Percentiles rank a stretch among this genome's conserved stretches.
Conservation (phyloP, 176 grass and related monocot genomes). For the Aegilops umbellulata region DNA sequence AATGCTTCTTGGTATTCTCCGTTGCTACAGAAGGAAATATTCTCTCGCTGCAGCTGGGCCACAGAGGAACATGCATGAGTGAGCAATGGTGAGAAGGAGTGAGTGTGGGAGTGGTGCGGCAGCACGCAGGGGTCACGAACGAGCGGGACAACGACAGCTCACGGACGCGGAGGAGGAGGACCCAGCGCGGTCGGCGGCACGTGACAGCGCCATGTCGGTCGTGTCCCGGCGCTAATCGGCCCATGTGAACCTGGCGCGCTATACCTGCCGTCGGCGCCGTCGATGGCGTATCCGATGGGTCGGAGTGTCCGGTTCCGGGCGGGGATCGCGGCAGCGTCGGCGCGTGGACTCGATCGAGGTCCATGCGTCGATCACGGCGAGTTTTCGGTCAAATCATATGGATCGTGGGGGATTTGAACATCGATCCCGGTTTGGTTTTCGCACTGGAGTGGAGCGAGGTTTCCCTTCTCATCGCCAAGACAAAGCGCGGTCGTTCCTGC, state of each 20-base stretch:
- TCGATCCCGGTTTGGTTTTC: too few relatives aligned
- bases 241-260: background rate
- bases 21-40: background rate
- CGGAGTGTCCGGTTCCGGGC: background rate
- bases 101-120: constrained; percentile 14
- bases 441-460: too few relatives aligned
- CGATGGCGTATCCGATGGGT: background rate
- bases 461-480: too few relatives aligned
- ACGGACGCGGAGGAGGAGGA: background rate
- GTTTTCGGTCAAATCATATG: background rate
- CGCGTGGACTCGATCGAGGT: background rate
- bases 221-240: too few relatives aligned
- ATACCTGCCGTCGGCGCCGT: background rate
- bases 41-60: background rate
- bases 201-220: background rate
- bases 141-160: background rate
- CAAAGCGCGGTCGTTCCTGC: too few relatives aligned
- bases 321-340: constrained; percentile 13
- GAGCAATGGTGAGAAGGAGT: too few relatives aligned
- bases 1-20: background rate
- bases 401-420: too few relatives aligned
- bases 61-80: background rate
- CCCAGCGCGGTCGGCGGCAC: background rate
- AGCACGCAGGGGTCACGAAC: background rate
- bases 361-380: background rate